Evolutionary conservation across 176 grass and related monocot species (phyloP).

Genomic region (Cenchrus fungigraminus): DNA sequence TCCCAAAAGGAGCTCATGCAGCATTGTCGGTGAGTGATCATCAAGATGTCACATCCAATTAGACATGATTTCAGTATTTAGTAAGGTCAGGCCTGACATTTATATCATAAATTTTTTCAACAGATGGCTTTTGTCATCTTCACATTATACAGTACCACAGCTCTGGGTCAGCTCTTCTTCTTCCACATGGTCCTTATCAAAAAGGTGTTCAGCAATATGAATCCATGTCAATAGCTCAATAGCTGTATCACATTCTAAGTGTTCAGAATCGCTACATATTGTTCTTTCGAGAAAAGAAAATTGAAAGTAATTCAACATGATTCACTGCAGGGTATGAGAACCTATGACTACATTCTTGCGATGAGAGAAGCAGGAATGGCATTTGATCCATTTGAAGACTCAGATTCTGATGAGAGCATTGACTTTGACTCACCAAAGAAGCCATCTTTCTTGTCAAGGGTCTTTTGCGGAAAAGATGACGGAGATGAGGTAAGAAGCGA

Average conservation of each 20-base stretch:
- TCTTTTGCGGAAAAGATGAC: slow-evolving; percentile 61
- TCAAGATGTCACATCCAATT: neutral
- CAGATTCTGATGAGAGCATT: slow-evolving; percentile 69
- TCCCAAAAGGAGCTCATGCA: slow-evolving; percentile 88
- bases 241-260: neutral
- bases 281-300: neutral
- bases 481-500: slow-evolving; percentile 55
- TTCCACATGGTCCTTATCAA: slow-evolving; percentile 94
- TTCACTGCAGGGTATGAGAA: slow-evolving; percentile 84
- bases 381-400: slow-evolving; percentile 79
- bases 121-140: slow-evolving; percentile 79
- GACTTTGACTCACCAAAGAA: slow-evolving; percentile 77
- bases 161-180: slow-evolving; percentile 90
- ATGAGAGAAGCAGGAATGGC: slow-evolving; percentile 74
- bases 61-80: neutral
- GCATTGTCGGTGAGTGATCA: slow-evolving; percentile 68
- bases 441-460: slow-evolving; percentile 57
- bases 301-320: neutral
- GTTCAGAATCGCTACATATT: neutral
- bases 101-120: slow-evolving; percentile 3
- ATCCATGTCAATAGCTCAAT: neutral
- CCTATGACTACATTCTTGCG: slow-evolving; percentile 97
- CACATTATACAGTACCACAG: slow-evolving; percentile 77
- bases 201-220: slow-evolving; percentile 56
- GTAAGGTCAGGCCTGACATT: neutral